Evolutionary conservation across 768 basidiomycete genomes (phyloP), one percentile per base, ranked within the genome.

Genomic region (Xerocomellus chrysenteron): DNA sequence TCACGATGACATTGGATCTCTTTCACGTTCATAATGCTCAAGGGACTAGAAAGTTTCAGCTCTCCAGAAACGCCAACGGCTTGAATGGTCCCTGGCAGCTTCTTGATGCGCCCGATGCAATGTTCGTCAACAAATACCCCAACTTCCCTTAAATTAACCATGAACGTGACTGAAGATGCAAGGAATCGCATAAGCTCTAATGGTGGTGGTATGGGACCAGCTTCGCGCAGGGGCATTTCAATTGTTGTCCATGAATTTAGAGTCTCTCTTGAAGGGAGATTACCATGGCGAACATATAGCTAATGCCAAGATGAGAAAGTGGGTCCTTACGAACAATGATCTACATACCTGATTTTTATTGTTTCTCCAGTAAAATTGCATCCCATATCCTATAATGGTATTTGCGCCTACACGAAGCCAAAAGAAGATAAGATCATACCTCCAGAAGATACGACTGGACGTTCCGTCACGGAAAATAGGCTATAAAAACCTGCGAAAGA

Each of bases 181-280:
- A 98, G 79, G 70, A 98, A 97, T n/a, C 89, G 83, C 16, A 88
- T 82, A 58, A 98, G 85, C 58, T 96, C 92, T 54, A 92, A 88
- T 5, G 87, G 78, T 21, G 82, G 77, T 0, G 90, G 91, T 41
- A 95, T 85, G 0, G 90, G 82, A 2, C 78, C 75, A 1, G 87
- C 82, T 63, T 95, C 89, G 37, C 95, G 82, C 1, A 96, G 78
- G 3, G 78, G 75, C 88, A 98, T 92, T 54, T 87, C 82, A 68
- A 98, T 94, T 0, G 86, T 80, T 1, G 94, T 94, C 91, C 93
- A 96, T 4, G 73, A 71, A 48, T 73, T 71, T 32, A 7, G n/a
- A 1, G 5, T 8, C 5, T 10, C 33, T 26, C 5, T 17, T 19
- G 8, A 8, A 43, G 32, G 44, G 42, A 52, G n/a, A 3, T 28